phyloP scores from a whole-genome alignment of 1,284 basidiomycete species.

The Heterobasidion occidentale region DNA sequence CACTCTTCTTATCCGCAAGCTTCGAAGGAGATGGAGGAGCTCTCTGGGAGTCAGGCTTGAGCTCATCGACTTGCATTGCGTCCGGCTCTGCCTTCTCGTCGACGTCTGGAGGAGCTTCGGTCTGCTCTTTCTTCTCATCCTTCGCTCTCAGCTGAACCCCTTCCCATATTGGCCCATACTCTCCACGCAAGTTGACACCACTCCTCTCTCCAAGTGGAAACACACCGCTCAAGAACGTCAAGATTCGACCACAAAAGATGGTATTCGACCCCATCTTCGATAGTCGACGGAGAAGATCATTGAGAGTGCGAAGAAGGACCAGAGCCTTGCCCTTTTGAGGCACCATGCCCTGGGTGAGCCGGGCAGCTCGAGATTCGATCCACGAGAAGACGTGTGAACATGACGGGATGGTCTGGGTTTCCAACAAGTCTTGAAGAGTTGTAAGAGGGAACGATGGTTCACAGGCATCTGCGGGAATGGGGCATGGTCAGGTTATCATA shows the following conservation, averaged over 20 bases:
- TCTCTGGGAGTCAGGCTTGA: constrained; percentile 11
- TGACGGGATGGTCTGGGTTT: constrained; percentile 73
- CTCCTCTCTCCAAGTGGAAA: constrained; percentile 86
- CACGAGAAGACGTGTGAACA: constrained; percentile 81
- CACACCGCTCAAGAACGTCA: constrained; percentile 78
- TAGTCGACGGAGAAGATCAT: constrained; percentile 78
- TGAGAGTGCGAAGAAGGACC: constrained; percentile 74
- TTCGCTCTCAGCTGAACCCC: constrained; percentile 34
- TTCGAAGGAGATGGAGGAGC: background rate
- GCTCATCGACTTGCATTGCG: constrained; percentile 32
- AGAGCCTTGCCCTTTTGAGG: constrained; percentile 85
- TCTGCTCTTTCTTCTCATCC: constrained; percentile 10
- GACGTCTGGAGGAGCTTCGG: background rate
- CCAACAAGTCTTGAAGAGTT: constrained; percentile 69
- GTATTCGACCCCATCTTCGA: constrained; percentile 78
- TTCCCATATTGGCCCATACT: constrained; percentile 77
- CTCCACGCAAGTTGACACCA: constrained; percentile 84
- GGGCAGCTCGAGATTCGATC: constrained; percentile 63
- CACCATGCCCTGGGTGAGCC: constrained; percentile 68
- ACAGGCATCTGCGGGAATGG: constrained; percentile 34
- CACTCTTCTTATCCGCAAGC: constrained; percentile 16
- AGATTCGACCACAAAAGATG: constrained; percentile 81
- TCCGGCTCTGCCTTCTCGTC: constrained; percentile 18
- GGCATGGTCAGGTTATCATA: constrained; percentile 3
- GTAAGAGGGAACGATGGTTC: constrained; percentile 49